Evolutionary conservation across 331 rosid species (phyloP), one percentile per base, ranked within the genome.

Genomic region (Rhamnella rubrinervis): DNA sequence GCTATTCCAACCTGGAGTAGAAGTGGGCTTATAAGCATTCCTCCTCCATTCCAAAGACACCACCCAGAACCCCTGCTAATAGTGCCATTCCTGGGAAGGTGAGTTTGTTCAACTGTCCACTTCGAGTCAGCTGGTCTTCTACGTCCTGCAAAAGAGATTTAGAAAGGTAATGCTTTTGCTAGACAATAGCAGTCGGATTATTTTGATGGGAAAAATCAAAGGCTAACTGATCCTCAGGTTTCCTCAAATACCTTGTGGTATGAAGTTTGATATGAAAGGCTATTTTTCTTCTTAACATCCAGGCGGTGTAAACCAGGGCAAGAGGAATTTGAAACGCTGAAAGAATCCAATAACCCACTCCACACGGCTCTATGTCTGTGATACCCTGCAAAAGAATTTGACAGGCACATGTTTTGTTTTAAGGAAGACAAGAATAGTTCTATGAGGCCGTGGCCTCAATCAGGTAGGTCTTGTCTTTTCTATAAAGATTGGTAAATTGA

Each of bases 11-110:
- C 78, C 17, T 92, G 98, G 26, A 92, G 89, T 75, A 92, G 96
- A 66, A 92, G 86, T 28, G 98, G 98, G 75, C 96, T 92, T 56
- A 92, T 83, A n/a, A 89, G 86, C 92, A 92, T 89, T 65, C 98
- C 98, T 68, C 98, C 96, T 57, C 98, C 95, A 31, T 89, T 51
- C 98, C 98, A 75, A 92, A 92, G 55, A 87, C 84, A 37, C 98
- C 96, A 8, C 98, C 98, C 77, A 92, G 71, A 11, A 83, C 73
- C 77, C 98, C 95, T 16, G 98, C 89, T 35, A 86, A 68, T 49
- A 87, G 66, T 80, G 98, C 92, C 89, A 89, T 92, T 26, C 58
- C 0, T 49, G 96, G 98, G 81, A 92, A 89, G 31, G 83, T 23
- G 51, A 89, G 82, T 56, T 83, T 82, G 49, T 73, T 85, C 47